Conservation (phyloP, 352 stramenopile species). For the Saprolegnia diclina region DNA sequence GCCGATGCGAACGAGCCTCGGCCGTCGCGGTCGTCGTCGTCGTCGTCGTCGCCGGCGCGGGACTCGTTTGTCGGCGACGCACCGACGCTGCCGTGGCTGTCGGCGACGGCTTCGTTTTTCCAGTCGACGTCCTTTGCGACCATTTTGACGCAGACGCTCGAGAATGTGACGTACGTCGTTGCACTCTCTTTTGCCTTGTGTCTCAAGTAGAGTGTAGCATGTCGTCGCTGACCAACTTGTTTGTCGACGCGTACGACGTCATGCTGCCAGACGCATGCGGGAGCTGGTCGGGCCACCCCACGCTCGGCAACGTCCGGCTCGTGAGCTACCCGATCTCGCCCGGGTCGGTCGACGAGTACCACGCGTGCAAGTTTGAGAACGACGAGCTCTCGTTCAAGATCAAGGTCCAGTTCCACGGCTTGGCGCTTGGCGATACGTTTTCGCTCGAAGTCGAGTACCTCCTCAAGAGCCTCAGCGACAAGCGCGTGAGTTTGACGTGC, state of each 20-base stretch:
- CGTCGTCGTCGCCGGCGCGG: neutral
- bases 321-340: slow-evolving; percentile 9
- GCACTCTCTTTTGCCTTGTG: neutral
- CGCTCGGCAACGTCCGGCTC: slow-evolving; percentile 17
- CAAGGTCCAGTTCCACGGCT: slow-evolving; percentile 11
- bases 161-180: neutral
- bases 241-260: slow-evolving; percentile 24
- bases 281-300: slow-evolving; percentile 2
- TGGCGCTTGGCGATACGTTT: slow-evolving; percentile 4
- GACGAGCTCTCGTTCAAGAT: slow-evolving; percentile 15
- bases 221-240: neutral
- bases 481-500: slow-evolving; percentile 6
- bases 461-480: neutral
- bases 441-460: slow-evolving; percentile 11
- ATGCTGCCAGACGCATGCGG: slow-evolving; percentile 5
- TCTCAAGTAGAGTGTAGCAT: neutral
- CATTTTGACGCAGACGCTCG: slow-evolving; percentile 1
- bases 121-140: slow-evolving; percentile 11
- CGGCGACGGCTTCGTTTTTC: neutral
- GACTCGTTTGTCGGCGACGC: neutral
- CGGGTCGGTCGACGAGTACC: slow-evolving; percentile 7
- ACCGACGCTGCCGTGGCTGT: neutral
- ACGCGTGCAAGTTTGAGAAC: slow-evolving; percentile 4
- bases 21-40: neutral
- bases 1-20: neutral